phyloP scores from a whole-genome alignment of 805 yeast species.

The Cyberlindnera bimundalis region DNA sequence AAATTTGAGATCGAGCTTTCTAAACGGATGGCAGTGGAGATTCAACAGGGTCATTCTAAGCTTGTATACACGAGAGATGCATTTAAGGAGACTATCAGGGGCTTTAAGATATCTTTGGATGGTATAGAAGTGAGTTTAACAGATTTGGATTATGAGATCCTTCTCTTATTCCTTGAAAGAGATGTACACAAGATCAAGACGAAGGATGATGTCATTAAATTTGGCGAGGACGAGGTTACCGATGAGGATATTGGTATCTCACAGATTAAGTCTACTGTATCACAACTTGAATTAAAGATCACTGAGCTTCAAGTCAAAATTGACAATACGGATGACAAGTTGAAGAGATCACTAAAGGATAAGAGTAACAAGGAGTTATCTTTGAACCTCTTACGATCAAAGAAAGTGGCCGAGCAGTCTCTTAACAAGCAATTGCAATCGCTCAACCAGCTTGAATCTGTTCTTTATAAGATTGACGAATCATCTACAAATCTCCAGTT shows the following conservation, averaged over 20 bases:
- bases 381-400: slow-evolving; percentile 32
- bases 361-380: slow-evolving; percentile 29
- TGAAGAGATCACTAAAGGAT: slow-evolving; percentile 21
- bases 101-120: slow-evolving; percentile 5
- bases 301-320: slow-evolving; percentile 23
- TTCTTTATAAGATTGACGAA: slow-evolving; percentile 40
- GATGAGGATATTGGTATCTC: slow-evolving; percentile 34
- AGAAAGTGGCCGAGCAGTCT: slow-evolving; percentile 34
- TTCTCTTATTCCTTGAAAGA: slow-evolving; percentile 22
- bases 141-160: slow-evolving; percentile 22
- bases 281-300: slow-evolving; percentile 20
- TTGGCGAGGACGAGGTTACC: slow-evolving; percentile 27
- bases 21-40: slow-evolving; percentile 2
- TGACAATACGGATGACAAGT: slow-evolving; percentile 16
- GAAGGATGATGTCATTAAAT: slow-evolving; percentile 20
- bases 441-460: slow-evolving; percentile 35
- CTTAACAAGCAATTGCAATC: slow-evolving; percentile 31
- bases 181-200: slow-evolving; percentile 17
- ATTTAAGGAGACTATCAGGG: slow-evolving; percentile 9
- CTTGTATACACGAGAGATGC: slow-evolving; percentile 16
- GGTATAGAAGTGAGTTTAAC: slow-evolving; percentile 7
- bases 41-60: slow-evolving; percentile 7
- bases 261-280: slow-evolving; percentile 30
- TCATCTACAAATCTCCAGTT: slow-evolving; percentile 40
- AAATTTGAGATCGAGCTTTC: slow-evolving; percentile 11